A percentile compares a stretch with the other conserved stretches of the same genome.
Evolutionary conservation across 148 eudicot genomes (phyloP).

Genomic region (Heliamphora exappendiculata): DNA sequence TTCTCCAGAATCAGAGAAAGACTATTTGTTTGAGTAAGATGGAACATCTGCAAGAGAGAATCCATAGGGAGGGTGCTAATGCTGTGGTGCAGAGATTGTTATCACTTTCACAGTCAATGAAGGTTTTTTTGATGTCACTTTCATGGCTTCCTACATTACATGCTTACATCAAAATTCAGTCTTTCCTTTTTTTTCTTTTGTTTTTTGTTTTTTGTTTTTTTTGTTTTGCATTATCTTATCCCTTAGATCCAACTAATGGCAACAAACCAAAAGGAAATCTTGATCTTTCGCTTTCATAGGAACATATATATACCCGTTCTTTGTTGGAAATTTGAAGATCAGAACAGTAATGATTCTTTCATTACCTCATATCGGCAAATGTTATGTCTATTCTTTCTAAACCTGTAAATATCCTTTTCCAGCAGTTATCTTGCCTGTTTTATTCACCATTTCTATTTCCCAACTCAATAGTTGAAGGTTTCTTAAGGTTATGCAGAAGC

Average conservation of each 20-base stretch:
- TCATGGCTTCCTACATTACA: neutral
- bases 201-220: neutral
- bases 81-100: conserved; percentile 20
- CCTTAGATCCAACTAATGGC: neutral
- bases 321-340: neutral
- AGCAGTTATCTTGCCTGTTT: neutral
- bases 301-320: neutral
- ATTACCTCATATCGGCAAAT: neutral
- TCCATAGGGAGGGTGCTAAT: conserved; percentile 18
- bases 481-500: conserved; percentile 26
- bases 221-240: no score
- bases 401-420: neutral
- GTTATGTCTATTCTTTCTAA: neutral
- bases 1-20: conserved; percentile 27
- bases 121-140: conserved; percentile 20
- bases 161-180: neutral
- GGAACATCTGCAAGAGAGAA: conserved; percentile 22
- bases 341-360: neutral
- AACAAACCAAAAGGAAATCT: neutral
- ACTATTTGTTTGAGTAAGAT: conserved; percentile 17
- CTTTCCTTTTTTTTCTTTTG: no score
- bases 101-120: conserved; percentile 22
- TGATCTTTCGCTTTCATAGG: neutral
- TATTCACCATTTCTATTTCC: neutral
- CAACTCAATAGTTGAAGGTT: conserved; percentile 7